phyloP scores from a whole-genome alignment of 768 basidiomycete species.

The Suillus luteus region DNA sequence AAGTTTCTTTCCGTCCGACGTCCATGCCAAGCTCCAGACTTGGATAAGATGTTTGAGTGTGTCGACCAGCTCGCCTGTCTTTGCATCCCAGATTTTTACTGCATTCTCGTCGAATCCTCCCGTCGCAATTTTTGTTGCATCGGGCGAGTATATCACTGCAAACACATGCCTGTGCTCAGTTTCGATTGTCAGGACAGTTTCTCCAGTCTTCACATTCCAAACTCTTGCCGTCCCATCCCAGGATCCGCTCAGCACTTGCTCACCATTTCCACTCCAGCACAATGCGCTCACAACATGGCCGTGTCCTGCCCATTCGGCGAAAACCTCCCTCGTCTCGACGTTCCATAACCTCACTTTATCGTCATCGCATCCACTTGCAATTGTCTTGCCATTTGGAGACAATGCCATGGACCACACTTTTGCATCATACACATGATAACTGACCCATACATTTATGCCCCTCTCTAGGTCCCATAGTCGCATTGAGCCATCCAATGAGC shows the following conservation, averaged over 20 bases:
- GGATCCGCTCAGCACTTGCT: background rate
- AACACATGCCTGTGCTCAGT: background rate
- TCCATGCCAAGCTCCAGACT: background rate
- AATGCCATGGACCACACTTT: background rate
- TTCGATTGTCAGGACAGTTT: background rate
- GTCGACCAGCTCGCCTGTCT: background rate
- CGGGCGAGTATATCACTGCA: background rate
- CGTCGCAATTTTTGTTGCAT: background rate
- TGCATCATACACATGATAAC: too few species aligned
- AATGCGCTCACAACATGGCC: background rate
- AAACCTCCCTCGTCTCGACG: too few species aligned
- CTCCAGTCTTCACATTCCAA: background rate
- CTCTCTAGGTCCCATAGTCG: background rate
- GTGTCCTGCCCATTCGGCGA: too few species aligned
- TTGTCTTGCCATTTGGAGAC: background rate
- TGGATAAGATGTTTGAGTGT: background rate
- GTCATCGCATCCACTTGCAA: background rate
- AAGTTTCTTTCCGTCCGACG: background rate
- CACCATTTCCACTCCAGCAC: background rate
- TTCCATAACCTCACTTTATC: too few species aligned
- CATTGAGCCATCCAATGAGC: background rate
- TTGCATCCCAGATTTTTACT: background rate
- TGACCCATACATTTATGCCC: background rate
- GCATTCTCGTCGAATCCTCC: background rate
- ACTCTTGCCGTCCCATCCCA: background rate